Evolutionary conservation across 2,329 filamentous ascomycete genomes (phyloP), one percentile per base, ranked within the genome.

Genomic region (Beauveria sp.): DNA sequence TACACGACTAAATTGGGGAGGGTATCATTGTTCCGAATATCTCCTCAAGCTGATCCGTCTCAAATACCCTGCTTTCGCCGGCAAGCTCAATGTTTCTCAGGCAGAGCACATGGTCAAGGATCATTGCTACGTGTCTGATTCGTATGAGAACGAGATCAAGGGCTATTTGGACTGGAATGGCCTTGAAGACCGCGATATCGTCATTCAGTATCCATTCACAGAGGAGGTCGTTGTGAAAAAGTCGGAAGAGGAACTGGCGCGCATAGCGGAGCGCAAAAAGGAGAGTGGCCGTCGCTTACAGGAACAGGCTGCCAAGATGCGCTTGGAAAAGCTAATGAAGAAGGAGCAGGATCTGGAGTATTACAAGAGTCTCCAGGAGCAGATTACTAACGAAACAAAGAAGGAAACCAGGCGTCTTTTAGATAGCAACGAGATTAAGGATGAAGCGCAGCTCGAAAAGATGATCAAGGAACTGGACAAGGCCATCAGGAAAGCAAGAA

Each of bases 321-420:
- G 94, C 8, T 78, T 99, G 0, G 94, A 99, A 66, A 96, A 96
- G 69, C 80, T 99, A 52, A 91, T 97, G 72, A 90, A 90, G 70
- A 99, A 99, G 74, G 94, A 99, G 75, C 87, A 96, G 70, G 92
- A 97, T 71, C 78, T 97, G 1, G 92, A 96, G 67, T 97, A 96
- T 74, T 97, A 92, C 79, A 92, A 91, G 70, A 85, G 91, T 62
- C 77, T 99, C 4, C 91, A 96, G 69, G 73, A 79, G 40, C 85
- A 85, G 64, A 79, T 97, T 10, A 82, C 80, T 2, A 85, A 88
- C 26, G 84, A 90, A 66, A 92, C 87, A 50, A 99, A 97, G 76
- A 97, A 97, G 73, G 94, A 97, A 71, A 87, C 86, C 3, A 89
- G 90, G 69, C 86, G 91, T 0, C 80, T 97, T 20, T 81, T 99